These are phyloP conservation scores for Peterozyma toletana DNA, from an alignment of 805 yeast species.

Conservation along the genomic window DNA sequence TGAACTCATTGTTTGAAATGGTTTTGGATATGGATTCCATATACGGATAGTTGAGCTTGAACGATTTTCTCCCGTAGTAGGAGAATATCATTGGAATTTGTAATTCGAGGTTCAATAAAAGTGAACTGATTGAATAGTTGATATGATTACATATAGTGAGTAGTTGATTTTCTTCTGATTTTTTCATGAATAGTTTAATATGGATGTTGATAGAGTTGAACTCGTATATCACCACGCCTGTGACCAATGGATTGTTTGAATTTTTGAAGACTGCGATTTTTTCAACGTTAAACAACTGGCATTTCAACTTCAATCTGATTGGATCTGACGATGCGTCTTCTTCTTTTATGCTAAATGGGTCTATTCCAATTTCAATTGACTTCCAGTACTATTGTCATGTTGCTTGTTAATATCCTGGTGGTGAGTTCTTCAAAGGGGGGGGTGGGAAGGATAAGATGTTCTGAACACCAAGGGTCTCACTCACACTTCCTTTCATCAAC, in stretches of 20 bases:
- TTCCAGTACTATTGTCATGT: too few species aligned
- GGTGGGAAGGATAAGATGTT: too few species aligned
- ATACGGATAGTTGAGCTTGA: slow-evolving; percentile 14
- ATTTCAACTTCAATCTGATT: slow-evolving; percentile 2
- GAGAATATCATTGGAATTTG: slow-evolving; percentile 22
- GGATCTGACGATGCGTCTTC: too few species aligned
- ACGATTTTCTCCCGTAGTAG: slow-evolving; percentile 12
- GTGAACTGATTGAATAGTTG: slow-evolving; percentile 18
- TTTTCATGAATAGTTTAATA: background rate
- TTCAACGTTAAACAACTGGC: slow-evolving; percentile 1
- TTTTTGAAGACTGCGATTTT: background rate
- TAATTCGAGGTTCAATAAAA: slow-evolving; percentile 15
- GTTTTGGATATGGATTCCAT: slow-evolving; percentile 4
- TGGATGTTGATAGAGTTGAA: background rate
- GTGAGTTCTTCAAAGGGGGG: too few species aligned
- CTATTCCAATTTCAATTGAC: too few species aligned
- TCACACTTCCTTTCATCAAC: too few species aligned
- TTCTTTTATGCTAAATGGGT: too few species aligned
- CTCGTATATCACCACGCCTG: background rate
- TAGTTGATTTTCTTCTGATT: background rate
- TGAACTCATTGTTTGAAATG: slow-evolving; percentile 1
- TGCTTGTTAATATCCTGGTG: too few species aligned
- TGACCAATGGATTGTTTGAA: slow-evolving; percentile 2
- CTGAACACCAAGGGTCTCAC: too few species aligned
- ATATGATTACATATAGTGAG: slow-evolving; percentile 11